Percentiles rank a stretch among this genome's conserved stretches.
Evolutionary conservation across 164 flowering plant genomes (phyloP).

Genomic region (Dillenia suffruticosa): DNA sequence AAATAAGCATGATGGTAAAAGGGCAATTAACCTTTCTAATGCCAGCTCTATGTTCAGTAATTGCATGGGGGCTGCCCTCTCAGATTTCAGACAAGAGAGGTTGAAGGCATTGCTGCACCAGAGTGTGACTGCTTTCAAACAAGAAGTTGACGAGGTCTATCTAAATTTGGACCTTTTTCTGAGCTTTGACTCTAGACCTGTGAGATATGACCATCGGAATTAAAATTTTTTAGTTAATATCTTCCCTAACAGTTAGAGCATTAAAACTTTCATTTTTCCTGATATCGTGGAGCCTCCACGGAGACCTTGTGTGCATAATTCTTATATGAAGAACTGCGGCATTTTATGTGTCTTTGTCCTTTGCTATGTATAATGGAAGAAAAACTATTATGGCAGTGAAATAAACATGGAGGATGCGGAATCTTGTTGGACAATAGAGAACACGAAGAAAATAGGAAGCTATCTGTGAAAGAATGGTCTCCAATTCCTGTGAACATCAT

Average conservation of each 20-base stretch:
- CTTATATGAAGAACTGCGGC: too few relatives aligned
- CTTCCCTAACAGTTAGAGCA: not conserved
- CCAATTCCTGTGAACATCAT: too few relatives aligned
- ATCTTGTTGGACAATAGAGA: too few relatives aligned
- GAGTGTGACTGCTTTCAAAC: constrained; percentile 36
- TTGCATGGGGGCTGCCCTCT: constrained; percentile 35
- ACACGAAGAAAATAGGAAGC: too few relatives aligned
- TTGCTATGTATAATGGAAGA: too few relatives aligned
- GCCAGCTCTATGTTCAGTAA: constrained; percentile 28
- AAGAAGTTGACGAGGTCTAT: constrained; percentile 71
- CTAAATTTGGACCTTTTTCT: constrained; percentile 2
- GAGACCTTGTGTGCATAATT: too few relatives aligned
- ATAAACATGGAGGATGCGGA: too few relatives aligned
- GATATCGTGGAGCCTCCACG: not conserved
- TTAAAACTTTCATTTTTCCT: not conserved
- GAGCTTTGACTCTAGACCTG: not conserved
- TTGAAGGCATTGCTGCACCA: constrained; percentile 45
- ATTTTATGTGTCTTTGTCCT: too few relatives aligned
- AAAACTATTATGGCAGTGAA: too few relatives aligned
- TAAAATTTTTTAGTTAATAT: not conserved
- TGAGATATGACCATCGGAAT: not conserved
- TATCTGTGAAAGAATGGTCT: too few relatives aligned
- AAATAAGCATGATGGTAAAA: constrained; percentile 4
- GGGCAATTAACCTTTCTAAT: constrained; percentile 7
- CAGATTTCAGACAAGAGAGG: constrained; percentile 41